Conservation (phyloP, 2,329 filamentous ascomycete species). For the Rhytidhysteron rufulum region DNA sequence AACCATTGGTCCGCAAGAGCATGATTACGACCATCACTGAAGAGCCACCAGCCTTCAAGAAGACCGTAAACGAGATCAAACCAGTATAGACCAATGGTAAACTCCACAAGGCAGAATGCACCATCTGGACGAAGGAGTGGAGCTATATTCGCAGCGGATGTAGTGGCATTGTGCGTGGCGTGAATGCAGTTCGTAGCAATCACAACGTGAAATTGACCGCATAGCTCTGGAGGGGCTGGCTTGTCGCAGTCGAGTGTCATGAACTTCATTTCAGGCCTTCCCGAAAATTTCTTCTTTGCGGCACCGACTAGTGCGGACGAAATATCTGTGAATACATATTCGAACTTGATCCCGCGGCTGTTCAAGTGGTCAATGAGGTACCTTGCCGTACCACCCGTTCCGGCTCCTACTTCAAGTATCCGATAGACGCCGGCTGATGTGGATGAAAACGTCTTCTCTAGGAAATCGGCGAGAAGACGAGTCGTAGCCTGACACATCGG, state of each 20-base stretch:
- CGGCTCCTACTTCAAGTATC: constrained; percentile 38
- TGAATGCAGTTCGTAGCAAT: constrained; percentile 32
- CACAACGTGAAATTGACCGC: constrained; percentile 18
- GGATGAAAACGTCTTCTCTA: constrained; percentile 1
- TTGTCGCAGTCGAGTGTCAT: constrained; percentile 30
- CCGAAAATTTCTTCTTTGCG: constrained; percentile 26
- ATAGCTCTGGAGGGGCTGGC: constrained; percentile 12
- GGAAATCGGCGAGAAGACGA: constrained; percentile 11
- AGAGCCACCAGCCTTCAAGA: constrained; percentile 40
- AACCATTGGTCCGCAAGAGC: constrained; percentile 8
- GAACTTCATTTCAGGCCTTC: constrained; percentile 31
- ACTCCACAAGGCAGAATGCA: constrained; percentile 25
- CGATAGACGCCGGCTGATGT: background rate
- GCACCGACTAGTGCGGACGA: constrained; percentile 32
- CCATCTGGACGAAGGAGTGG: constrained; percentile 25
- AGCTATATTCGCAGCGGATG: constrained; percentile 15
- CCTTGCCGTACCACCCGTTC: constrained; percentile 36
- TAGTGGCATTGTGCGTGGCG: constrained; percentile 19
- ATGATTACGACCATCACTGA: constrained; percentile 29
- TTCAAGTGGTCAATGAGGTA: constrained; percentile 24
- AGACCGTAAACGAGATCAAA: constrained; percentile 36
- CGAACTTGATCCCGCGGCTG: constrained; percentile 21
- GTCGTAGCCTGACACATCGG: constrained; percentile 14
- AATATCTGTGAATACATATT: constrained; percentile 41
- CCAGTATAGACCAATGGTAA: constrained; percentile 27